Evolutionary conservation across 1,284 basidiomycete species (phyloP), one percentile per base, ranked within the genome.

Genomic region (Dichomitus squalens): DNA sequence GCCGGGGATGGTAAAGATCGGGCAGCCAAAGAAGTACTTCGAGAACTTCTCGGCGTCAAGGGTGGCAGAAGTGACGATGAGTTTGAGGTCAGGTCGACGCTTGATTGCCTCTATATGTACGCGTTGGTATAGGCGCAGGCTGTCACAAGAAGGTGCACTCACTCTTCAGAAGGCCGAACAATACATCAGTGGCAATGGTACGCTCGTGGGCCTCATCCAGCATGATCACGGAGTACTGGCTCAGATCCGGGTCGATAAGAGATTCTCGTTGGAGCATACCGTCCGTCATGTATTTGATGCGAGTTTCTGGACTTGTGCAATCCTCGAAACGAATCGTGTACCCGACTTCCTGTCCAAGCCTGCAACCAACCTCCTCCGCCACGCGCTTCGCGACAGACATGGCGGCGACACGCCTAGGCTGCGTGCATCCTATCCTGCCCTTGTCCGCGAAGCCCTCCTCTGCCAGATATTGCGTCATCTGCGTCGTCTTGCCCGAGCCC

Each of bases 271-370:
- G 93, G 12, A 99, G 83, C 95, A 99, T 98, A 79, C 96, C 97
- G 71, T 99, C 96, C 63, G 97, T 99, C 97, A 99, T 99, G 83
- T 97, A 99, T 76, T 99, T 99, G 83, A 99, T 98, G 69, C 92
- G 88, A 11, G 96, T 99, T 74, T 98, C 97, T 0, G 96, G 94
- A 68, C 93, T 90, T 4, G 96, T 98, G 74, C 95, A 95, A 75
- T 99, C 97, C 77, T 99, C 96, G 74, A 99, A 99, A 78, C 97
- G 96, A 67, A 99, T 98, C 4, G 92, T 94, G 72, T 99, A 99
- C 1, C 96, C 96, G 58, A 99, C 96, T 75, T 98, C 96, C 69
- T 96, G 92, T 8, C 96, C 96, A 4, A 99, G 80, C 8, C 96
- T 86, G 75, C 96, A 98, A 7, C 96, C 97, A 2, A 98, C 95